Conservation (phyloP, 441 rosid species). For the Biscutella laevigata region DNA sequence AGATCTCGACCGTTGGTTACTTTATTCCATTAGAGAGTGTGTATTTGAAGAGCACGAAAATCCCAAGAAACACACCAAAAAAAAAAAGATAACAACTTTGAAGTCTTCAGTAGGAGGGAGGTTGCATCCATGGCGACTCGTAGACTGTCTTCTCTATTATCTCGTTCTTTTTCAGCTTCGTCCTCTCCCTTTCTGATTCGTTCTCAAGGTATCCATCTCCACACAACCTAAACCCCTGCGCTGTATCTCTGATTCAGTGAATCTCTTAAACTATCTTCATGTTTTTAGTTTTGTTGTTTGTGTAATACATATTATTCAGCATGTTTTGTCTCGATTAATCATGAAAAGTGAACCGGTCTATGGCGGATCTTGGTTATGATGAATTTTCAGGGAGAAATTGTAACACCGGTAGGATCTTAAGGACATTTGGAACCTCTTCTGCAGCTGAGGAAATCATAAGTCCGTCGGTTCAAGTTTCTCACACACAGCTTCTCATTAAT, state of each 20-base stretch:
- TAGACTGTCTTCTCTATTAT: conserved; percentile 55
- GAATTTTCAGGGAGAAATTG: conserved; percentile 37
- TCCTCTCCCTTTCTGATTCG: conserved; percentile 30
- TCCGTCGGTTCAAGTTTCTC: conserved; percentile 50
- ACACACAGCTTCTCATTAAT: conserved; percentile 60
- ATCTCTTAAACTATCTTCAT: background rate
- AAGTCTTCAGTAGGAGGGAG: background rate
- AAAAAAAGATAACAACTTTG: conserved; percentile 16
- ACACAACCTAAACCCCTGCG: background rate
- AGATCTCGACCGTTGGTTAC: conserved; percentile 24
- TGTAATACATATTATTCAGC: background rate
- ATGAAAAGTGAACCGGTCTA: background rate
- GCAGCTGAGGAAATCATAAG: conserved; percentile 47
- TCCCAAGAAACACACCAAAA: background rate
- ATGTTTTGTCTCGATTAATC: background rate
- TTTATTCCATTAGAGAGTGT: background rate
- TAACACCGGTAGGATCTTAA: conserved; percentile 26
- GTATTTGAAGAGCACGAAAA: background rate
- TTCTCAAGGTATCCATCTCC: conserved; percentile 46
- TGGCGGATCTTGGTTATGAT: background rate
- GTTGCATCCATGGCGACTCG: conserved; percentile 52
- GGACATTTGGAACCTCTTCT: conserved; percentile 41
- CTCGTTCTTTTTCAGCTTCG: conserved; percentile 49
- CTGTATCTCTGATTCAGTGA: background rate
- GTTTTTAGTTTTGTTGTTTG: too few relatives aligned